Base-by-base conservation (phyloP, 2,329 filamentous ascomycete species). In the Fonsecaea pedrosoi region DNA sequence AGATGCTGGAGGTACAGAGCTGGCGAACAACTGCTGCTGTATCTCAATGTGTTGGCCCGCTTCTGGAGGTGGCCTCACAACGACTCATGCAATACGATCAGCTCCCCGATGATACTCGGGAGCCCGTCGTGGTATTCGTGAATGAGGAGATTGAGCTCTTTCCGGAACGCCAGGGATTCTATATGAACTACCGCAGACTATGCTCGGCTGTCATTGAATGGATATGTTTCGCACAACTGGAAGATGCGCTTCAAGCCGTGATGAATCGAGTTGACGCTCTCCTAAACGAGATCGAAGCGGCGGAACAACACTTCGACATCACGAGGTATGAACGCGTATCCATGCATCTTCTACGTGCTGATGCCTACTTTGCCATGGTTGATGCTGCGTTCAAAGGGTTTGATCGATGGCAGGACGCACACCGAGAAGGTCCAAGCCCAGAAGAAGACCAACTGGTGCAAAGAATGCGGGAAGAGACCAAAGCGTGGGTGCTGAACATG, bases 61-160 rank as follows among this genome's bases (percentile, higher is more conserved):
- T 98, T 55, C 81, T 98, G 25, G 90, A 96, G 75, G 87, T 91
- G 38, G 96, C 92, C 78, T 95, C 91, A 76, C 86, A 90, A 54
- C 87, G 96, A 64, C 83, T 98, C 61, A 85, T 98, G 67, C 89
- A 92, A 62, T 99, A 96, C 78, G 95, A 99, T 77, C 89, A 86
- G 69, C 81, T 98, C 2, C 92, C 93, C 0, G 89, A 94, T 70
- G 91, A 96, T 69, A 90, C 89, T 0, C 87, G 92, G 55, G 90
- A 97, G 73, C 85, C 91, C 1, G 94, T 91, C 0, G 86, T 93
- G 66, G 82, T 92, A 10, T 95, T 97, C 71, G 84, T 99, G 1
- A 85, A 93, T 74, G 94, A 98, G 75, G 95, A 99, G 75, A 96
- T 97, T 64, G 95, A 99, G 75, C 98, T 94, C 0, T 83, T 94